A percentile compares a stretch with the other conserved stretches of the same genome.
Evolutionary conservation across 2,329 filamentous ascomycete species (phyloP).

Genomic region (Neonectria coccinea): DNA sequence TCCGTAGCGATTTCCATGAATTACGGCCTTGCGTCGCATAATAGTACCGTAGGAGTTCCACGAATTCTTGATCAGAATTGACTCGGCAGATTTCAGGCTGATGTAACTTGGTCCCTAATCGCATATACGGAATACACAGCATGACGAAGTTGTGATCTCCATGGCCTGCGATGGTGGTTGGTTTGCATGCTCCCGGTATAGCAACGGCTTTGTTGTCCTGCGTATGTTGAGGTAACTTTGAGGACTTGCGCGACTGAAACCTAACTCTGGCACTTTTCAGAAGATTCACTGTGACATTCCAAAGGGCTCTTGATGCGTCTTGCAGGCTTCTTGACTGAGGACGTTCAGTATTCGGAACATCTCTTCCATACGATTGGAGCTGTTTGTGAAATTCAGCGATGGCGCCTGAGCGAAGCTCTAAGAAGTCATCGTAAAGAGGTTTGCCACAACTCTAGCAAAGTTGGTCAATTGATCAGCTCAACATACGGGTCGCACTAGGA

Average conservation of each 20-base stretch:
- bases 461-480: background rate
- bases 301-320: no score
- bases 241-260: no score
- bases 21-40: background rate
- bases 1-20: constrained; percentile 5
- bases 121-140: constrained; percentile 19
- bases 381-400: no score
- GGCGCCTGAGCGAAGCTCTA: background rate
- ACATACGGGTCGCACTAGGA: accelerated
- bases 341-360: no score
- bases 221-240: background rate
- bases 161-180: background rate
- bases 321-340: no score
- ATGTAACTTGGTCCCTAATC: constrained; percentile 11
- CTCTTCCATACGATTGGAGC: no score
- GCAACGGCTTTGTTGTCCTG: no score
- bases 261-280: no score
- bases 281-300: no score
- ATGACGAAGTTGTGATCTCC: constrained; percentile 16
- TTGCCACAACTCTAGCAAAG: constrained; percentile 7
- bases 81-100: constrained; percentile 29
- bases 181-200: no score
- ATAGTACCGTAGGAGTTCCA: constrained; percentile 1
- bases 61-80: constrained; percentile 22
- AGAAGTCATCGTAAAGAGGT: background rate